Evolutionary conservation across 208 protist species (phyloP).

Genomic region (Leptomonas pyrrhocoris): DNA sequence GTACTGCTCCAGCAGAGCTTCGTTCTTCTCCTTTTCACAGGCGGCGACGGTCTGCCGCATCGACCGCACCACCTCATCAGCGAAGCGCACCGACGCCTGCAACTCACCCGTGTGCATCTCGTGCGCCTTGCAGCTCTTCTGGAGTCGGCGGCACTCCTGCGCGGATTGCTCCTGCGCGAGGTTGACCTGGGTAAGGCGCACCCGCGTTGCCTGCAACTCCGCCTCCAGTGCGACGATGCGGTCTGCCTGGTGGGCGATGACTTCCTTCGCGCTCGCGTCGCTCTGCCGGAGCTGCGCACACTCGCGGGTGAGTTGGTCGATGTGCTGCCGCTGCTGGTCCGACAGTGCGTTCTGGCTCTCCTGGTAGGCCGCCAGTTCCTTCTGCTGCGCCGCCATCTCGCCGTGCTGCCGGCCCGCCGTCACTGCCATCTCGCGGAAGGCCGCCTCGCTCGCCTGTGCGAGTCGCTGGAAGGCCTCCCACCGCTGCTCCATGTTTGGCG

Average conservation of each 20-base stretch:
- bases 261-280: slow-evolving; percentile 27
- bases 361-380: slow-evolving; percentile 35
- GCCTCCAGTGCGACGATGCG: slow-evolving; percentile 28
- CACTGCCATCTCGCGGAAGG: slow-evolving; percentile 21
- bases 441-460: slow-evolving; percentile 25
- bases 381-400: slow-evolving; percentile 21
- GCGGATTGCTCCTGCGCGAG: slow-evolving; percentile 18
- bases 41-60: slow-evolving; percentile 32
- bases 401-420: slow-evolving; percentile 5
- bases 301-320: slow-evolving; percentile 28
- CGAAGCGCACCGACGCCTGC: slow-evolving; percentile 29
- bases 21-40: slow-evolving; percentile 33
- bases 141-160: slow-evolving; percentile 21
- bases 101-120: slow-evolving; percentile 26
- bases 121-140: slow-evolving; percentile 29
- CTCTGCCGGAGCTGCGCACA: slow-evolving; percentile 31
- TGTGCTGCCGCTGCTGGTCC: slow-evolving; percentile 24
- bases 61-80: slow-evolving; percentile 31
- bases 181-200: slow-evolving; percentile 14
- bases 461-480: slow-evolving; percentile 31
- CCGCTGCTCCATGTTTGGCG: slow-evolving; percentile 28
- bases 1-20: slow-evolving; percentile 46
- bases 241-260: slow-evolving; percentile 35
- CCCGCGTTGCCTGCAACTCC: slow-evolving; percentile 26
- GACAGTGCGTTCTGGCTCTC: slow-evolving; percentile 27